Conservation (phyloP, 1,284 basidiomycete species). For the Fomitopsis palustris region DNA sequence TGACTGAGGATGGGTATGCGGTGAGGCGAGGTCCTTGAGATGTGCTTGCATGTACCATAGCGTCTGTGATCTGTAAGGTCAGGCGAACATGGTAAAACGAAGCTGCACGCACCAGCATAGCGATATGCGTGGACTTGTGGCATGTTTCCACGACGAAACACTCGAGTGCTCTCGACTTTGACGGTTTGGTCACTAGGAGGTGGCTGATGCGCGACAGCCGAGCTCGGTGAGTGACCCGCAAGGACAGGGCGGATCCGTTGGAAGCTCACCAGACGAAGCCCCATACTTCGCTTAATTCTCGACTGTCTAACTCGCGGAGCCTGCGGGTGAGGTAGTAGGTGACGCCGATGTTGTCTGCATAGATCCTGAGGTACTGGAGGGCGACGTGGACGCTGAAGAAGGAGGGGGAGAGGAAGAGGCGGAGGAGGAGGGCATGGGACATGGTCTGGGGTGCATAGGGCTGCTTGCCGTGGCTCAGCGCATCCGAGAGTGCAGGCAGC, state of each 20-base stretch:
- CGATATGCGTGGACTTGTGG: conserved; percentile 88
- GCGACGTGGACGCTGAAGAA: conserved; percentile 93
- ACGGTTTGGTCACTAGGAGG: conserved; percentile 86
- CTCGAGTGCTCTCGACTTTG: conserved; percentile 87
- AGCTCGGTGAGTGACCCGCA: background rate
- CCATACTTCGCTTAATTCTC: conserved; percentile 93
- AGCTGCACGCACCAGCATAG: conserved; percentile 75
- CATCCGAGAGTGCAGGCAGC: background rate
- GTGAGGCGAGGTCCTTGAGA: conserved; percentile 77
- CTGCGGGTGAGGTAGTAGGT: conserved; percentile 92
- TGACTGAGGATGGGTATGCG: conserved; percentile 66
- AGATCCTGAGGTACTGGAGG: conserved; percentile 83
- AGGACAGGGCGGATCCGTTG: background rate
- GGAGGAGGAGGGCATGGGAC: conserved; percentile 80
- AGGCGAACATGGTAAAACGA: conserved; percentile 10
- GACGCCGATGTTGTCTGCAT: conserved; percentile 92
- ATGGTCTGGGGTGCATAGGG: conserved; percentile 17
- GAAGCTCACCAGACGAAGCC: conserved; percentile 84
- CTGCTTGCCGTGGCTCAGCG: background rate
- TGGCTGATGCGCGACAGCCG: conserved; percentile 53
- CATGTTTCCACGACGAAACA: conserved; percentile 86
- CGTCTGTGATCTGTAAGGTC: conserved; percentile 51
- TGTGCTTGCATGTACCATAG: conserved; percentile 98
- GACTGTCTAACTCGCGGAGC: conserved; percentile 71
- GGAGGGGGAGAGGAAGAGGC: conserved; percentile 84